Evolutionary conservation across 2,329 filamentous ascomycete genomes (phyloP).

Genomic region (Cladosporium phlei): DNA sequence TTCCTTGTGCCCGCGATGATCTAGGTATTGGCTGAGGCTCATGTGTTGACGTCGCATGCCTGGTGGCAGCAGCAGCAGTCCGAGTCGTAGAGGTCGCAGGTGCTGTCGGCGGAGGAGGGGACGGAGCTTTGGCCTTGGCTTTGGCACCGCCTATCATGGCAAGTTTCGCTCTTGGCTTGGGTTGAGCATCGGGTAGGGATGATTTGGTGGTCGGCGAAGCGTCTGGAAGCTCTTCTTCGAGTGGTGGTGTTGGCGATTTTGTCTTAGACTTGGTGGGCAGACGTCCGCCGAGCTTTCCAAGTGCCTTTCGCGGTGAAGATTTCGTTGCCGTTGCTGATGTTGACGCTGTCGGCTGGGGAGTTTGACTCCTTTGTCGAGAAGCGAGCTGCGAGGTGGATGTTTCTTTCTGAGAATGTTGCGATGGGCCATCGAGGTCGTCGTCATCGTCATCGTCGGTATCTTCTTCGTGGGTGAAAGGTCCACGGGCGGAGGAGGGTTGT

Average conservation of each 20-base stretch:
- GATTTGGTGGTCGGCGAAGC: neutral
- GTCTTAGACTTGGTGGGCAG: conserved; percentile 2
- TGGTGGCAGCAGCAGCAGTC: too few species aligned
- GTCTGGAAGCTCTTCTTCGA: neutral
- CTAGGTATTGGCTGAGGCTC: too few species aligned
- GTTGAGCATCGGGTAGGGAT: neutral
- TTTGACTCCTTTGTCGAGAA: conserved; percentile 8
- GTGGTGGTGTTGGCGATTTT: neutral
- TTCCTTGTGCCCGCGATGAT: too few species aligned
- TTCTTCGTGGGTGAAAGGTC: conserved; percentile 13
- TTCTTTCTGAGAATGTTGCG: conserved; percentile 1
- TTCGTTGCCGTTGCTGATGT: neutral
- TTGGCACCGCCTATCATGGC: conserved; percentile 22
- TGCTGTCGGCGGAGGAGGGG: neutral
- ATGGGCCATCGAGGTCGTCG: conserved; percentile 1
- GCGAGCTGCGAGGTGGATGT: neutral
- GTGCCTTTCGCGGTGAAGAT: conserved; percentile 13
- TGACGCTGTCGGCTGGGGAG: neutral
- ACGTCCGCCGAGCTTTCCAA: conserved; percentile 18
- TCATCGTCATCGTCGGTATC: neutral
- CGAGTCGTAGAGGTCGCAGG: too few species aligned
- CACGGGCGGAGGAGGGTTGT: conserved; percentile 5
- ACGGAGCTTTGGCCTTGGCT: neutral
- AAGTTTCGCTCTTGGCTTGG: conserved; percentile 18
- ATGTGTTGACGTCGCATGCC: too few species aligned